Conservation (phyloP, 805 yeast species). For the Ogataea kodamae region DNA sequence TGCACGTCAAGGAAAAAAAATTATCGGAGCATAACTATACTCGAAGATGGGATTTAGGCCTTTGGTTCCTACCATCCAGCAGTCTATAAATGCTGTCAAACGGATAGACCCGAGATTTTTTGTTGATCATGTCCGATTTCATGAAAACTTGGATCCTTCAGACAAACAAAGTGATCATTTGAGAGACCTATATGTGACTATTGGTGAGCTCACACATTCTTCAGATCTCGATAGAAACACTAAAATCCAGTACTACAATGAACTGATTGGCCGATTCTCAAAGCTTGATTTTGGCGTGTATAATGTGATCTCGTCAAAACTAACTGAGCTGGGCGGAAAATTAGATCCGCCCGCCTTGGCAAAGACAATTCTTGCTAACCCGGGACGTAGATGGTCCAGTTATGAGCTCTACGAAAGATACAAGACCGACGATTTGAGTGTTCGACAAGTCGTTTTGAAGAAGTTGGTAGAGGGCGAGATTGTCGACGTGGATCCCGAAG, state of each 20-base stretch:
- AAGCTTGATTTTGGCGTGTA: slow-evolving; percentile 28
- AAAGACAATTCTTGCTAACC: slow-evolving; percentile 32
- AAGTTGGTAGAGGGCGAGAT: slow-evolving; percentile 10
- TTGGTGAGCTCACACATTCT: slow-evolving; percentile 3
- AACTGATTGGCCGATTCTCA: slow-evolving; percentile 24
- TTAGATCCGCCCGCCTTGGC: slow-evolving; percentile 17
- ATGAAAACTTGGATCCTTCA: neutral
- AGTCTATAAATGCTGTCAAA: slow-evolving; percentile 2
- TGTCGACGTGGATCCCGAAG: slow-evolving; percentile 7
- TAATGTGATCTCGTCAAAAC: slow-evolving; percentile 14
- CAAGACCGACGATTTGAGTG: slow-evolving; percentile 1
- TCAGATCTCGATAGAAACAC: slow-evolving; percentile 10
- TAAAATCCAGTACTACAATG: slow-evolving; percentile 22
- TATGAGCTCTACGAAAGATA: slow-evolving; percentile 29
- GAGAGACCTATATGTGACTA: slow-evolving; percentile 4
- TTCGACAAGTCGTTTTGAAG: slow-evolving; percentile 3
- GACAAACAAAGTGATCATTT: slow-evolving; percentile 2
- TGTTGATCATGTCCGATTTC: slow-evolving; percentile 4
- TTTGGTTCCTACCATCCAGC: slow-evolving; percentile 4
- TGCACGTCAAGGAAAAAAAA: too few species aligned
- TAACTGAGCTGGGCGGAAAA: slow-evolving; percentile 5
- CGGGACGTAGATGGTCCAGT: slow-evolving; percentile 35
- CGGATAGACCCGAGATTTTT: slow-evolving; percentile 2
- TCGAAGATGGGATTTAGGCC: slow-evolving; percentile 4
- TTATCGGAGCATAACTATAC: too few species aligned